Evolutionary conservation across 1,284 basidiomycete species (phyloP).

Genomic region (Ustilago sp.): DNA sequence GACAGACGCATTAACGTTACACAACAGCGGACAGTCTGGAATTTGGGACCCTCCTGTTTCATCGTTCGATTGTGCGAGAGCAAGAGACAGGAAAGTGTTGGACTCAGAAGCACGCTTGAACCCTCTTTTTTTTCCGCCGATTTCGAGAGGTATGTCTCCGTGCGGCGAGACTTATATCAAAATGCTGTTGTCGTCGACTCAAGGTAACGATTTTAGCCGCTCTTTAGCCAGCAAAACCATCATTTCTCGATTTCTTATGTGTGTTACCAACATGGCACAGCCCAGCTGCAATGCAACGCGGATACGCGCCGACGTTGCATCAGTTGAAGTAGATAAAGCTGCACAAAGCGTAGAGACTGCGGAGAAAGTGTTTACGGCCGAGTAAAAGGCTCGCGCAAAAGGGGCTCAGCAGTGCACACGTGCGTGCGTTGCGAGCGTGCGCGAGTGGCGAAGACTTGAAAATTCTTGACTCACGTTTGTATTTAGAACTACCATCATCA

Average conservation of each 20-base stretch:
- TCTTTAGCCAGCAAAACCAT: not conserved
- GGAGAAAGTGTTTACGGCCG: no score
- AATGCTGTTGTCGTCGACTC: no score
- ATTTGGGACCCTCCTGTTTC: slow-evolving; percentile 1
- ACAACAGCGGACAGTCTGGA: slow-evolving; percentile 1
- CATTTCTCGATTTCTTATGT: no score
- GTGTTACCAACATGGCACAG: not conserved
- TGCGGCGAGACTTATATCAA: not conserved
- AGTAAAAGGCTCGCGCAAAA: no score
- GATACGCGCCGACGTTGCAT: slow-evolving; percentile 12
- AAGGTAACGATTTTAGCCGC: no score
- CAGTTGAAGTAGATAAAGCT: no score
- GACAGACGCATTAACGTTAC: not conserved
- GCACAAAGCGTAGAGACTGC: no score
- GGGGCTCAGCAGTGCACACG: no score
- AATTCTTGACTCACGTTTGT: no score
- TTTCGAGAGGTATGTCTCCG: not conserved
- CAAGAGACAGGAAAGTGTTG: slow-evolving; percentile 5
- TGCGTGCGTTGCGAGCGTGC: no score
- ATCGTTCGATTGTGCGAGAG: not conserved
- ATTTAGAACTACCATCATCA: no score
- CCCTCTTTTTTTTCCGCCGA: not conserved
- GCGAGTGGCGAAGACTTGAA: no score
- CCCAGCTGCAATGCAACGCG: slow-evolving; percentile 2
- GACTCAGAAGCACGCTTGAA: not conserved